A percentile compares a stretch with the other conserved stretches of the same genome.
Evolutionary conservation across 345 rosid species (phyloP).

Genomic region (Corchorus capsularis): DNA sequence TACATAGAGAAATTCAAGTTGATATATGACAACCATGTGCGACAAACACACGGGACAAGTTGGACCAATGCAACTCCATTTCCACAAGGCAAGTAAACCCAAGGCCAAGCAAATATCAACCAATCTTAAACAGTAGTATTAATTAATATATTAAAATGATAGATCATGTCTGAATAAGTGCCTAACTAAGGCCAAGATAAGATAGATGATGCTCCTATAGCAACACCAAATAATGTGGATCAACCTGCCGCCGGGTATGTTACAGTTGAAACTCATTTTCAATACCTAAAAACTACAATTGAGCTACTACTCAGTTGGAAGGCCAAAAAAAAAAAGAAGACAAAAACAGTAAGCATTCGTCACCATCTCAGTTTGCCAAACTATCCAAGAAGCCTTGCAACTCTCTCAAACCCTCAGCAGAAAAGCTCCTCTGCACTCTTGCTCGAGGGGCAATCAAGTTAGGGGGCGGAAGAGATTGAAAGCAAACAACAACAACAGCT

Average conservation of each 20-base stretch:
- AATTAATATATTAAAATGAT: neutral
- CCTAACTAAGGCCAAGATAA: neutral
- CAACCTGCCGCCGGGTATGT: conserved; percentile 43
- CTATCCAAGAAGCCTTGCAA: conserved; percentile 71
- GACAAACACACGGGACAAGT: neutral
- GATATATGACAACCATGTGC: too few relatives aligned
- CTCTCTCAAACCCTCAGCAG: conserved; percentile 71
- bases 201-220: conserved; percentile 8
- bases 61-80: neutral
- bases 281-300: conserved; percentile 29
- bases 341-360: conserved; percentile 7
- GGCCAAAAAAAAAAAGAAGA: too few relatives aligned
- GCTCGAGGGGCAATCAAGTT: conserved; percentile 62
- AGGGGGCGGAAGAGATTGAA: conserved; percentile 69
- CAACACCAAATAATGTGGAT: conserved; percentile 21
- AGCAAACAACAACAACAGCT: conserved; percentile 73
- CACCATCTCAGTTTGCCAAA: conserved; percentile 41
- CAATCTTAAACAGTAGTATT: neutral
- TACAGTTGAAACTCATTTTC: conserved; percentile 47
- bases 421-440: conserved; percentile 74
- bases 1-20: too few relatives aligned
- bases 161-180: neutral
- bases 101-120: neutral
- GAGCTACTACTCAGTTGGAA: conserved; percentile 13
- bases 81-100: neutral